phyloP scores from a whole-genome alignment of 2,329 filamentous ascomycete genomes.

The Annulohypoxylon truncatum region DNA sequence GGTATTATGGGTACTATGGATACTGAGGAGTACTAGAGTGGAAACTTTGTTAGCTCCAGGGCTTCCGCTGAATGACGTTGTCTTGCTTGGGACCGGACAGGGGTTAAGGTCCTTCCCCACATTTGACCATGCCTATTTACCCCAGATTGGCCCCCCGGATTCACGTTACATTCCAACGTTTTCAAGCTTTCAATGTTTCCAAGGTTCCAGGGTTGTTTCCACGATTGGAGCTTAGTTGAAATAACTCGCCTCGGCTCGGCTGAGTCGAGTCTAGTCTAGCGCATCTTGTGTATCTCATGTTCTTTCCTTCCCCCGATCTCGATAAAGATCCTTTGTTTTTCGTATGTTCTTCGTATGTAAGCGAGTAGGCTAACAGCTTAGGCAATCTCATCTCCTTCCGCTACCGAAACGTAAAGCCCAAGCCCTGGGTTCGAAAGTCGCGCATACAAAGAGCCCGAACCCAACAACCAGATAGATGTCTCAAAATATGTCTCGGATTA shows the following conservation, averaged over 20 bases:
- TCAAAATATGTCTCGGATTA: background rate
- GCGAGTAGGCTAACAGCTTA: background rate
- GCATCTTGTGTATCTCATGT: background rate
- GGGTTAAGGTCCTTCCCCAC: conserved; percentile 18
- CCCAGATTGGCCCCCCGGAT: conserved; percentile 39
- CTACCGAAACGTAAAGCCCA: background rate
- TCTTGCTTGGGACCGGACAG: conserved; percentile 16
- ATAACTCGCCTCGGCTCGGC: background rate
- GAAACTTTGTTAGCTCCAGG: conserved; percentile 1
- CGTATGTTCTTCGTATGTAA: too few species aligned
- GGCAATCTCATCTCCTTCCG: background rate
- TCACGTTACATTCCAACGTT: conserved; percentile 25
- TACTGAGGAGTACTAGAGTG: conserved; percentile 5
- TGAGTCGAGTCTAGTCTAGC: background rate
- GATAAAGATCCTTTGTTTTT: background rate
- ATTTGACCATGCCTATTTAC: conserved; percentile 27
- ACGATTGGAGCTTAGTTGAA: conserved; percentile 15
- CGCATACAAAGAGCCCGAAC: conserved; percentile 7
- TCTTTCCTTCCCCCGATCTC: background rate
- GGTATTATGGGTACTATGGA: background rate
- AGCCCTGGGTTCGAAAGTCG: background rate
- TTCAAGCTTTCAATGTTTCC: background rate
- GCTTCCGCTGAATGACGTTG: conserved; percentile 36
- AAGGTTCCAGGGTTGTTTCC: conserved; percentile 13
- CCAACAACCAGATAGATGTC: background rate